Evolutionary conservation across 2,329 filamentous ascomycete species (phyloP).

Genomic region (Aotearoamyces nothofagi): DNA sequence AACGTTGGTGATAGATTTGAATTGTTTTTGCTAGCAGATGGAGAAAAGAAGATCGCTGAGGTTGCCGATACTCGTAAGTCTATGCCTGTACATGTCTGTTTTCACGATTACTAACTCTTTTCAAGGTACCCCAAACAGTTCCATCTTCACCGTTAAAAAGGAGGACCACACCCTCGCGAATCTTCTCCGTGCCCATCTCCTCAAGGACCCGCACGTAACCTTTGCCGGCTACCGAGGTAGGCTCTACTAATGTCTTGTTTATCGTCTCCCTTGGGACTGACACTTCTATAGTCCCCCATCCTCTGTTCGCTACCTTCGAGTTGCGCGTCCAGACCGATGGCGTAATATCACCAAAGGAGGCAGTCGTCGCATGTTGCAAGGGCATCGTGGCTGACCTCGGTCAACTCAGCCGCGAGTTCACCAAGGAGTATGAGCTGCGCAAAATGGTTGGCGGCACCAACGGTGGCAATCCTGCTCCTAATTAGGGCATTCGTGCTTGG

Average conservation of each 20-base stretch:
- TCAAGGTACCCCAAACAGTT: constrained; percentile 80
- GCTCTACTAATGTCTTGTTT: constrained; percentile 22
- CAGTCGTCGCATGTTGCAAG: constrained; percentile 65
- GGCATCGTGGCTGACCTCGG: constrained; percentile 71
- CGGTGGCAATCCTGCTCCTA: neutral
- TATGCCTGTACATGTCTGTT: constrained; percentile 4
- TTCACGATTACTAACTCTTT: constrained; percentile 2
- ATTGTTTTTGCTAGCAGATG: constrained; percentile 73
- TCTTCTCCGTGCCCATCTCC: constrained; percentile 70
- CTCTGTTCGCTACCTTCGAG: constrained; percentile 36
- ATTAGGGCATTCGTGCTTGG: too few species aligned
- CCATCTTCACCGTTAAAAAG: constrained; percentile 89
- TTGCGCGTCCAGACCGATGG: constrained; percentile 90
- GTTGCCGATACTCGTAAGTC: constrained; percentile 74
- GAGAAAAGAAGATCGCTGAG: constrained; percentile 87
- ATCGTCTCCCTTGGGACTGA: constrained; percentile 11
- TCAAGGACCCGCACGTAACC: constrained; percentile 68
- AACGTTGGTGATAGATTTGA: constrained; percentile 55
- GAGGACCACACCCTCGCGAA: constrained; percentile 96
- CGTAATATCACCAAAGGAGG: constrained; percentile 73
- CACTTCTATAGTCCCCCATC: constrained; percentile 20
- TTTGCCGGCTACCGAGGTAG: constrained; percentile 86
- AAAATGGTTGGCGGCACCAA: constrained; percentile 55
- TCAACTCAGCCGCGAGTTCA: constrained; percentile 74
- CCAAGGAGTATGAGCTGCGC: constrained; percentile 77